A percentile compares a stretch with the other conserved stretches of the same genome.
Conservation (phyloP, 225 moss, liverwort and hornwort genomes). For the Sphagnum contortum region DNA sequence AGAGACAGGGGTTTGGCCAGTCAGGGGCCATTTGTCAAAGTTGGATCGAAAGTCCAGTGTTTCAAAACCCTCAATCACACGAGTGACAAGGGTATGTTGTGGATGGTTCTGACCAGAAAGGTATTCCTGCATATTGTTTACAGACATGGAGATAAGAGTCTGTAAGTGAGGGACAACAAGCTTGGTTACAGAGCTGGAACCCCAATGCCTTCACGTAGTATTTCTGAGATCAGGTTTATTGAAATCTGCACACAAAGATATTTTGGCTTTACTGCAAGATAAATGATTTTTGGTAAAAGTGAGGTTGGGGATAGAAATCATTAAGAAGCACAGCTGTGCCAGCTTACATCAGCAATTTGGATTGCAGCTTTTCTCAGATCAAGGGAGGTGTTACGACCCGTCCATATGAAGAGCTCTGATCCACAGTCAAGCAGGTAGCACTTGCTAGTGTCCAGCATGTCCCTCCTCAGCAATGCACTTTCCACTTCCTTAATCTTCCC, state of each 20-base stretch:
- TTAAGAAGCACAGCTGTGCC: no score
- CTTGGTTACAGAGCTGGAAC: no score
- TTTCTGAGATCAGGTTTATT: no score
- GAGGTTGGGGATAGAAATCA: no score
- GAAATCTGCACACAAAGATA: no score
- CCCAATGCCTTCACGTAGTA: no score
- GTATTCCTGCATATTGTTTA: conserved; percentile 35
- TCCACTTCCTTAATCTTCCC: conserved; percentile 65
- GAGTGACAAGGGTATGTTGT: conserved; percentile 52
- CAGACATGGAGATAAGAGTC: no score
- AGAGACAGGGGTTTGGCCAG: conserved; percentile 60
- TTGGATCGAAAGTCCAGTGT: conserved; percentile 69
- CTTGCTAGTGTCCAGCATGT: conserved; percentile 59
- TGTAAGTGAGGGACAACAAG: no score
- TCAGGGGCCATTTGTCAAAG: conserved; percentile 82
- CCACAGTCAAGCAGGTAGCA: conserved; percentile 75
- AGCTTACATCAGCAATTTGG: conserved; percentile 61
- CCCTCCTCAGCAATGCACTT: conserved; percentile 23
- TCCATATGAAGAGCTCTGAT: conserved; percentile 70
- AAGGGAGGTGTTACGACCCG: conserved; percentile 78
- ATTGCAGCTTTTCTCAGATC: conserved; percentile 68
- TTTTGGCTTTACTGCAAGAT: no score
- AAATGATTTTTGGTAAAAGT: no score
- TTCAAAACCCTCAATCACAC: conserved; percentile 91
- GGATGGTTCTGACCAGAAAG: conserved; percentile 33